Percentiles rank a stretch among this genome's conserved stretches.
Conservation (phyloP, 345 rosid genomes). For the Gossypium herbaceum region DNA sequence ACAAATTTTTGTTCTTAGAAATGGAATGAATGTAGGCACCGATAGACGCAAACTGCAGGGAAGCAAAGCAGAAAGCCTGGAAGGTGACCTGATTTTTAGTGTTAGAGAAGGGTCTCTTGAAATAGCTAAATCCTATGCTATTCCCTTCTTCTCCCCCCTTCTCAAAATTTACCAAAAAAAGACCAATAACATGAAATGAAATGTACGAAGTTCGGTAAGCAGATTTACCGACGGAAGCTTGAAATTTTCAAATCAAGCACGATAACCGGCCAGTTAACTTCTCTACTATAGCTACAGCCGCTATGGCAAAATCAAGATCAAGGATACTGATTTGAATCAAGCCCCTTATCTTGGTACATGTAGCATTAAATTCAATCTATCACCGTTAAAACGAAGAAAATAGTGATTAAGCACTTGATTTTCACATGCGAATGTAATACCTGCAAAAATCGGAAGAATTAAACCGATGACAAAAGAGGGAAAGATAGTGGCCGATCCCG, state of each 20-base stretch:
- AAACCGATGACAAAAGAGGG: background rate
- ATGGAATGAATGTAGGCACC: conserved; percentile 24
- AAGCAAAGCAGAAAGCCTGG: conserved; percentile 40
- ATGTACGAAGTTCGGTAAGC: conserved; percentile 93
- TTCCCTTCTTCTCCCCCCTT: conserved; percentile 43
- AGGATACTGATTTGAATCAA: background rate
- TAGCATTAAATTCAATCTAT: conserved; percentile 28
- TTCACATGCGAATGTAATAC: background rate
- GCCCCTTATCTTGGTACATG: conserved; percentile 40
- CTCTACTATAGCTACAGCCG: conserved; percentile 51
- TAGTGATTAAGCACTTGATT: too few species aligned
- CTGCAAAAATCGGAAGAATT: background rate
- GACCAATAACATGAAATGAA: background rate
- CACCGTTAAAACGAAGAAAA: too few species aligned
- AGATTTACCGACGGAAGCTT: conserved; percentile 48
- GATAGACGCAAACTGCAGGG: conserved; percentile 33
- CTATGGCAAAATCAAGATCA: conserved; percentile 4
- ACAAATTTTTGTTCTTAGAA: background rate
- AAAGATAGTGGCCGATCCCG: background rate
- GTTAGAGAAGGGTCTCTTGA: conserved; percentile 40
- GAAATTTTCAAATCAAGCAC: conserved; percentile 28
- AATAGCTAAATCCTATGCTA: conserved; percentile 34
- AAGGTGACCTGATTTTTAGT: conserved; percentile 30
- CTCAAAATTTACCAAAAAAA: background rate
- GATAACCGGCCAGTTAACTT: conserved; percentile 79